phyloP scores from a whole-genome alignment of 352 stramenopile species.

The Pythium aristosporum region DNA sequence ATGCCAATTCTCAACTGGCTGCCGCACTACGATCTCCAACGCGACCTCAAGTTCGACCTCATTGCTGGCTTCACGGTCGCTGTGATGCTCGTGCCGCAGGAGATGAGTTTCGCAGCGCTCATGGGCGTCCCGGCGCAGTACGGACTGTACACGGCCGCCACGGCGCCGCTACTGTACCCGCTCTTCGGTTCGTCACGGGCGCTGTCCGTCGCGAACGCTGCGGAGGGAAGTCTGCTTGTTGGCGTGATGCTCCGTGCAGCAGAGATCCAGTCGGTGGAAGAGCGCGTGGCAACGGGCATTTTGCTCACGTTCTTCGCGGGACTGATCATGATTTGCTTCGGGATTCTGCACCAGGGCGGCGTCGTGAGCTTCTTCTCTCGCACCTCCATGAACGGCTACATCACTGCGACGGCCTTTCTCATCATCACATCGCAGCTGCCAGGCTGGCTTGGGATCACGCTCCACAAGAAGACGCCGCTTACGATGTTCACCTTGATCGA shows the following conservation, averaged over 20 bases:
- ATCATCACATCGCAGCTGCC: conserved; percentile 69
- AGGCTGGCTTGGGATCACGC: conserved; percentile 50
- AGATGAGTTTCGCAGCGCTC: conserved; percentile 90
- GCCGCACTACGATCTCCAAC: conserved; percentile 53
- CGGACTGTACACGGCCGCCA: conserved; percentile 67
- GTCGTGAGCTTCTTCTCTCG: conserved; percentile 73
- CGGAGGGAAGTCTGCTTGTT: conserved; percentile 65
- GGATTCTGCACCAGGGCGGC: conserved; percentile 55
- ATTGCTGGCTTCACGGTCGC: conserved; percentile 73
- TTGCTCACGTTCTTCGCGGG: conserved; percentile 73
- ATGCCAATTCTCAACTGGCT: conserved; percentile 77
- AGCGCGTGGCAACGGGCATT: conserved; percentile 61
- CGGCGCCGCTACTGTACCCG: conserved; percentile 71
- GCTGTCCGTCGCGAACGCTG: conserved; percentile 63
- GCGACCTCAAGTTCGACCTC: conserved; percentile 67
- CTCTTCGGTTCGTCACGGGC: conserved; percentile 65
- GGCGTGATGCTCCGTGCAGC: conserved; percentile 54
- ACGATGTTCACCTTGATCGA: conserved; percentile 60
- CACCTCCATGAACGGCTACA: conserved; percentile 71
- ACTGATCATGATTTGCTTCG: conserved; percentile 52
- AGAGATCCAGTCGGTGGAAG: conserved; percentile 48
- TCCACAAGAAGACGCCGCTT: conserved; percentile 42
- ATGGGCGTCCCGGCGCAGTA: conserved; percentile 78
- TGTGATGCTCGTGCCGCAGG: conserved; percentile 92
- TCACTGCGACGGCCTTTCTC: conserved; percentile 63